Conservation (phyloP, 2,329 filamentous ascomycete genomes). For the Paraconiothyrium brasiliense region DNA sequence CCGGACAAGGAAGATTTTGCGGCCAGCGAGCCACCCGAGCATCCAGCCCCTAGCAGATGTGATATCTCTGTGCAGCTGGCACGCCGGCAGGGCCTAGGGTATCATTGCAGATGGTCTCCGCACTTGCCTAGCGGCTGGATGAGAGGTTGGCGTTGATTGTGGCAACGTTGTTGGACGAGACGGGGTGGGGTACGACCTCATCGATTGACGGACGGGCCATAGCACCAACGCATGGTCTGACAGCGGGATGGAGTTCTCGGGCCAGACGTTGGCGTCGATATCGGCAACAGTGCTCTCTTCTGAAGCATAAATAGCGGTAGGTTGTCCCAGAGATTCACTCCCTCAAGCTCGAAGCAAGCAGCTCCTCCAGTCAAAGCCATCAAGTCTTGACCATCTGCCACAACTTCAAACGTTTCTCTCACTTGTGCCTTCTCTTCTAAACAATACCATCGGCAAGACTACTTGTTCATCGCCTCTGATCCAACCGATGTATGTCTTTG, state of each 20-base stretch:
- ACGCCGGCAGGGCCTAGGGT: slow-evolving; percentile 55
- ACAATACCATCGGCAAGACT: slow-evolving; percentile 22
- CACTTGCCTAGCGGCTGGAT: slow-evolving; percentile 55
- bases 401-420: slow-evolving; percentile 42
- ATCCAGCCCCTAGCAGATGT: slow-evolving; percentile 52
- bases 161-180: slow-evolving; percentile 55
- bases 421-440: slow-evolving; percentile 34
- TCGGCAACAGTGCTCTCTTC: slow-evolving; percentile 34
- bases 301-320: slow-evolving; percentile 54
- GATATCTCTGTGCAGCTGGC: slow-evolving; percentile 55
- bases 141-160: slow-evolving; percentile 55
- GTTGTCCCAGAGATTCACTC: slow-evolving; percentile 32
- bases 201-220: slow-evolving; percentile 50
- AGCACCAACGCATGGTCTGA: slow-evolving; percentile 48
- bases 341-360: slow-evolving; percentile 41
- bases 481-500: slow-evolving; percentile 47
- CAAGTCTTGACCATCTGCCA: slow-evolving; percentile 33
- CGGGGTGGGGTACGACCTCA: slow-evolving; percentile 53
- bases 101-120: slow-evolving; percentile 55
- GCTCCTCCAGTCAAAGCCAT: slow-evolving; percentile 41
- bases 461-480: slow-evolving; percentile 30
- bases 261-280: slow-evolving; percentile 35
- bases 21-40: slow-evolving; percentile 55
- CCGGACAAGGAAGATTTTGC: slow-evolving; percentile 53
- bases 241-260: slow-evolving; percentile 40